Evolutionary conservation across 345 rosid species (phyloP).

Genomic region (Pistacia vera): DNA sequence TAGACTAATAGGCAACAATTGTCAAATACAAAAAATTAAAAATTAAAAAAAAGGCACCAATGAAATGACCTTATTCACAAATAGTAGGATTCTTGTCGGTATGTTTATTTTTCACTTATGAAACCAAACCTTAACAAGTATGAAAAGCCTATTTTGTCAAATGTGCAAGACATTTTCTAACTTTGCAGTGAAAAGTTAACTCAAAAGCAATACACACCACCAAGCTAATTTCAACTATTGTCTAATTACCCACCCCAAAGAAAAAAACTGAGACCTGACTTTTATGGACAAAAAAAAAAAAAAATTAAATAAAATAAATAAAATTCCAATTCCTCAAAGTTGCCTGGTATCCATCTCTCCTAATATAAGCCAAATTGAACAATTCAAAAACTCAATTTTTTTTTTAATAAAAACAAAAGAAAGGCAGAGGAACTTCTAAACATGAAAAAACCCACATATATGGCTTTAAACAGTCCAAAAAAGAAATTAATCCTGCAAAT

Average conservation of each 20-base stretch:
- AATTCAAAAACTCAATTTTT: background rate
- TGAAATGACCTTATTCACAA: background rate
- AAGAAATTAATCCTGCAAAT: background rate
- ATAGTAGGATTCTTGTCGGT: background rate
- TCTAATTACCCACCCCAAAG: too few relatives aligned
- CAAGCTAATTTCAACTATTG: background rate
- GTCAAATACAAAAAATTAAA: too few relatives aligned
- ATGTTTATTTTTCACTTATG: background rate
- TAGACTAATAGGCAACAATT: background rate
- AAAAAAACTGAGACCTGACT: too few relatives aligned
- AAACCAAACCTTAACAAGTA: background rate
- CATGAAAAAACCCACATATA: too few relatives aligned
- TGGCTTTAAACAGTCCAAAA: background rate
- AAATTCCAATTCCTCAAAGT: background rate
- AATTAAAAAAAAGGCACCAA: background rate
- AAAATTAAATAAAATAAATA: too few relatives aligned
- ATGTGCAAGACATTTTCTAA: background rate
- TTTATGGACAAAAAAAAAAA: too few relatives aligned
- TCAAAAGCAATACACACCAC: background rate
- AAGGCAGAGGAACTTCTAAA: too few relatives aligned
- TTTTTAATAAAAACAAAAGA: too few relatives aligned
- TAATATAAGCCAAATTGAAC: background rate
- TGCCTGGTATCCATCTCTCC: background rate
- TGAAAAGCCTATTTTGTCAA: background rate
- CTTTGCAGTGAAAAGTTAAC: background rate